Evolutionary conservation across 2,329 filamentous ascomycete species (phyloP).

Genomic region (Gremmenia infestans): DNA sequence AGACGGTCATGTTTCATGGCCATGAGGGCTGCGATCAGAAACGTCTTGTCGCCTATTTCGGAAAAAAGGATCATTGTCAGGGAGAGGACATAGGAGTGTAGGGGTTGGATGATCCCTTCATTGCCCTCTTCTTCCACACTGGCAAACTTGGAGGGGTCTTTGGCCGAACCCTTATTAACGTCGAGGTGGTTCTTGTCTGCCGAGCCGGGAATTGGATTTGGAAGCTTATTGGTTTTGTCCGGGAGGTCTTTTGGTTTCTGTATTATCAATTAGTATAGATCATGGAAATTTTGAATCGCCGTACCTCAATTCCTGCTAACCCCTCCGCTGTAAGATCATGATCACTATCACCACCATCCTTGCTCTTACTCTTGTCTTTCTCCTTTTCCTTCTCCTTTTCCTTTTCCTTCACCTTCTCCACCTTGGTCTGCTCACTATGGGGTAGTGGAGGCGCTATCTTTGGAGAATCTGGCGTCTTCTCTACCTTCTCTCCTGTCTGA

Average conservation of each 20-base stretch:
- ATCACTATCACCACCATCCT: conserved; percentile 34
- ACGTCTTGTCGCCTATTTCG: conserved; percentile 97
- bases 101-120: conserved; percentile 65
- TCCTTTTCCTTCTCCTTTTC: conserved; percentile 33
- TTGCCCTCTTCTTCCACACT: conserved; percentile 39
- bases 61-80: conserved; percentile 97
- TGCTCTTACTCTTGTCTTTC: conserved; percentile 21
- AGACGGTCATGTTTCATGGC: conserved; percentile 96
- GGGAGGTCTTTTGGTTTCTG: conserved; percentile 82
- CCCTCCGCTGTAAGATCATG: conserved; percentile 24
- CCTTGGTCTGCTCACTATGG: conserved; percentile 72
- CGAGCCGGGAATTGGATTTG: conserved; percentile 63
- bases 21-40: conserved; percentile 95
- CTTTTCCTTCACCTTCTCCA: conserved; percentile 38
- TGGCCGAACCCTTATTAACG: conserved; percentile 39
- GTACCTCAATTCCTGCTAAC: conserved; percentile 54
- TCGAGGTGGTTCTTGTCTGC: conserved; percentile 61
- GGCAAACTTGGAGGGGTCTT: conserved; percentile 32
- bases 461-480: conserved; percentile 75
- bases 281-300: conserved; percentile 10
- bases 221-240: conserved; percentile 68
- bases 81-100: conserved; percentile 86
- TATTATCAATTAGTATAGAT: conserved; percentile 20
- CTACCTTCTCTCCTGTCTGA: conserved; percentile 57
- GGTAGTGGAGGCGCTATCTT: conserved; percentile 81